Conservation (phyloP, 2,329 filamentous ascomycete genomes). For the Ilyonectria destructans region DNA sequence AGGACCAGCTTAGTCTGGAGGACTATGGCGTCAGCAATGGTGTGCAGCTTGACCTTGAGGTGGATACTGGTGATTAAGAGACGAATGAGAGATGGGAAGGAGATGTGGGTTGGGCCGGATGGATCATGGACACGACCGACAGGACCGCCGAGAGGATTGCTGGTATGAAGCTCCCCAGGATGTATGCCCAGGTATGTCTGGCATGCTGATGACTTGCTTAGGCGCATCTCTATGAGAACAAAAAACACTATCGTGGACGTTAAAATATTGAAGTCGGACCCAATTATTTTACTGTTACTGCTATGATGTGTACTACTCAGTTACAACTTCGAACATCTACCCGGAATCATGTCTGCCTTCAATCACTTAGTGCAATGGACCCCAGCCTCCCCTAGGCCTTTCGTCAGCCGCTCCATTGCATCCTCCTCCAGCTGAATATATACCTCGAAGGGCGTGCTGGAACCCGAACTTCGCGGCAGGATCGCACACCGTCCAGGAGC, state of each 20-base stretch:
- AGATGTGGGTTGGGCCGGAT: background rate
- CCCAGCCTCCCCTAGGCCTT: background rate
- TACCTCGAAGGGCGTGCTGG: background rate
- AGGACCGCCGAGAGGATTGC: background rate
- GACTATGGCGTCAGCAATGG: conserved; percentile 97
- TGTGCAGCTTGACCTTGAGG: conserved; percentile 78
- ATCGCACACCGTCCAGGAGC: conserved; percentile 9
- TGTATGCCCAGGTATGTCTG: background rate
- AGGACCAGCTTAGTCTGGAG: conserved; percentile 88
- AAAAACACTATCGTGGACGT: background rate
- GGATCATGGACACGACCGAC: background rate
- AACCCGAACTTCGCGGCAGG: background rate
- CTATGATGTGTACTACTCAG: background rate
- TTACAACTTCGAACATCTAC: background rate
- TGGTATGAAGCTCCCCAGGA: background rate
- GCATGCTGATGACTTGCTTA: conserved; percentile 9
- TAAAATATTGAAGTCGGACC: background rate
- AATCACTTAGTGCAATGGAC: background rate
- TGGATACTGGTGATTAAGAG: conserved; percentile 72
- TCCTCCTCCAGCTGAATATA: background rate
- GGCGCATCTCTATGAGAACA: background rate
- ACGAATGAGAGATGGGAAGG: background rate
- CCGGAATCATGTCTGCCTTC: background rate
- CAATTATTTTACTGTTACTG: no score
- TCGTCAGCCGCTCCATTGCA: background rate